Base-by-base conservation (phyloP, 2,329 filamentous ascomycete species). In the Bipolaris zeicola region DNA sequence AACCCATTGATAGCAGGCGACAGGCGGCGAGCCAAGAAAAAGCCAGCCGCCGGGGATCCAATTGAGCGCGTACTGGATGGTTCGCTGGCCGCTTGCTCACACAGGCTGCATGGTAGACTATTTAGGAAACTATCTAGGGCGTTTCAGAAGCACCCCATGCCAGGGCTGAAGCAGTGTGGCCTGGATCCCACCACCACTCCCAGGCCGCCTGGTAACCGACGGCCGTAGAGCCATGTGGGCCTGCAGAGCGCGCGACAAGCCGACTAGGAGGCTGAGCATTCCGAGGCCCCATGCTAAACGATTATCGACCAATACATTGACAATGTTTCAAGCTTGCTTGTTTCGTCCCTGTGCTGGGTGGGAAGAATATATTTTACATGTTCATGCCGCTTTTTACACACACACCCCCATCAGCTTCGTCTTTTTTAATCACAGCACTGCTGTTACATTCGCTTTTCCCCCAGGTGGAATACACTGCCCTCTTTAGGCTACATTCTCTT, bases 181-280 rank as follows among this genome's bases (percentile, higher is more conserved):
- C 51, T 62, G 61, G 61, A 52, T 58, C 56, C 59, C 61, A 59
- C 51, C 50, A 52, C 51, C 50, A 42, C 39, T 42, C 22, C 13
- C 47, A 58, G 55, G 58, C 36, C 54, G 53, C 52, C 50, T 52
- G 45, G 58, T 58, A 52, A 55, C 62, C 58, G 56, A 61, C 47
- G 54, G 57, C 52, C 56, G 51, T 54, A 55, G 52, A 55, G 49
- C 48, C 52, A 63, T 65, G 57, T 61, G 61, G 60, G 56, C 55
- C 59, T 62, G 56, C 38, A 59, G 59, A 63, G 66, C 69, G 69
- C 71, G 68, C 69, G 71, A 74, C 69, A 74, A 55, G 52, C 54
- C 49, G 57, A 55, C 65, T 68, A 62, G 62, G 57, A 55, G 46
- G 51, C 70, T 71, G 65, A 66, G 67, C 53, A 52, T 46, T 61